phyloP scores from a whole-genome alignment of 495 filamentous ascomycete genomes.

The Amniculicola lignicola region DNA sequence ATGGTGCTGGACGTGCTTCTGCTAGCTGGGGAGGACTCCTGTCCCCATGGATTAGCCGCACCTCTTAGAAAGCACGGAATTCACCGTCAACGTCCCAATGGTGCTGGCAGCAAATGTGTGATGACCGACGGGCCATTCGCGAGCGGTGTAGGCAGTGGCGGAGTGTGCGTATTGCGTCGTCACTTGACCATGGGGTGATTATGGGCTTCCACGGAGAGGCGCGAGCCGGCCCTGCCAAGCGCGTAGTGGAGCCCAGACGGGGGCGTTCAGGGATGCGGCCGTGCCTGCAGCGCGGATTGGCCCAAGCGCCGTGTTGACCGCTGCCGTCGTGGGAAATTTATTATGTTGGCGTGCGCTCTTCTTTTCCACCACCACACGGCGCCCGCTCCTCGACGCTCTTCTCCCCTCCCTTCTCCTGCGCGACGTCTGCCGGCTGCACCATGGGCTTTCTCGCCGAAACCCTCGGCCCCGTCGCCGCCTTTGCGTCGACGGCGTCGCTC shows the following conservation, averaged over 20 bases:
- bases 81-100: neutral
- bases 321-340: slow-evolving; percentile 4
- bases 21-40: neutral
- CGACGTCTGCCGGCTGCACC: neutral
- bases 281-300: neutral
- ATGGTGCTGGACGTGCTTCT: no score
- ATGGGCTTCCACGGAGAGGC: neutral
- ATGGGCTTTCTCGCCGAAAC: slow-evolving; percentile 30
- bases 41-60: neutral
- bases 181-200: neutral
- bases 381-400: neutral
- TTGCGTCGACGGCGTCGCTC: slow-evolving; percentile 10
- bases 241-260: neutral
- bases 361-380: neutral
- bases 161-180: neutral
- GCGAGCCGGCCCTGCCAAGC: neutral
- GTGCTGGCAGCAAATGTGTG: neutral
- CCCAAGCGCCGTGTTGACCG: neutral
- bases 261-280: neutral
- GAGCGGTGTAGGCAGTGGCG: neutral
- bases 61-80: no score
- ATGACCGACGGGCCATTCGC: no score
- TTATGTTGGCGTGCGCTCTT: neutral
- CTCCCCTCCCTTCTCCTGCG: neutral
- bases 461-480: slow-evolving; percentile 30